Evolutionary conservation across 345 rosid species (phyloP).

Genomic region (Pelargonium nanum): DNA sequence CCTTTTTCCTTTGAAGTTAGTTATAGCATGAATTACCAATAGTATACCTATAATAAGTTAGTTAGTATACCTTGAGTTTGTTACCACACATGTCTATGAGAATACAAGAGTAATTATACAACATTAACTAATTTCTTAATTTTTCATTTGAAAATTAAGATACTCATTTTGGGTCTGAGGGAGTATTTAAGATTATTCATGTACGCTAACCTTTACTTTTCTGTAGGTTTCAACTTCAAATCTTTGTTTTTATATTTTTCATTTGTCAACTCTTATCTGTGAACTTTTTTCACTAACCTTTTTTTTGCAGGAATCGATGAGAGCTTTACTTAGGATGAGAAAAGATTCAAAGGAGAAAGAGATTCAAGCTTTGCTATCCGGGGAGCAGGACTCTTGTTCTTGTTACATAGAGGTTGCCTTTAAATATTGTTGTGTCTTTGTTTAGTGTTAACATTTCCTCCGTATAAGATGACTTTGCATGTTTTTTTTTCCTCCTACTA

Average conservation of each 20-base stretch:
- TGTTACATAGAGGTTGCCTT: constrained; percentile 71
- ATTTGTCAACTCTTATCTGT: constrained; percentile 1
- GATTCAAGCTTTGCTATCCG: constrained; percentile 81
- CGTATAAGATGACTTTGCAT: not conserved
- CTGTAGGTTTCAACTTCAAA: not conserved
- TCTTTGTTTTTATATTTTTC: not conserved
- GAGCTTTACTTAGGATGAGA: constrained; percentile 69
- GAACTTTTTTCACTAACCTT: not conserved
- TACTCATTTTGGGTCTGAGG: too few species aligned
- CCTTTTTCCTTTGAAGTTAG: too few species aligned
- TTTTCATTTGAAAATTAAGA: too few species aligned
- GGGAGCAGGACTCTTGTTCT: constrained; percentile 67
- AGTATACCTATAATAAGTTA: too few species aligned
- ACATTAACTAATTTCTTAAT: too few species aligned
- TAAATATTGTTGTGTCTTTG: not conserved
- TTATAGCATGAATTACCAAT: too few species aligned
- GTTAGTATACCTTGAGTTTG: too few species aligned
- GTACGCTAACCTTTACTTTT: not conserved
- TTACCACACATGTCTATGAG: too few species aligned
- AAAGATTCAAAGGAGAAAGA: constrained; percentile 67
- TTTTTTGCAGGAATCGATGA: constrained; percentile 50
- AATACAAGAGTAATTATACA: too few species aligned
- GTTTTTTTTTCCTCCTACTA: too few species aligned
- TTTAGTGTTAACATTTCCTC: too few species aligned
- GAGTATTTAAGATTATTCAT: not conserved